Conservation (phyloP, 139 green algal species). For the Spirogloea muscicola region DNA sequence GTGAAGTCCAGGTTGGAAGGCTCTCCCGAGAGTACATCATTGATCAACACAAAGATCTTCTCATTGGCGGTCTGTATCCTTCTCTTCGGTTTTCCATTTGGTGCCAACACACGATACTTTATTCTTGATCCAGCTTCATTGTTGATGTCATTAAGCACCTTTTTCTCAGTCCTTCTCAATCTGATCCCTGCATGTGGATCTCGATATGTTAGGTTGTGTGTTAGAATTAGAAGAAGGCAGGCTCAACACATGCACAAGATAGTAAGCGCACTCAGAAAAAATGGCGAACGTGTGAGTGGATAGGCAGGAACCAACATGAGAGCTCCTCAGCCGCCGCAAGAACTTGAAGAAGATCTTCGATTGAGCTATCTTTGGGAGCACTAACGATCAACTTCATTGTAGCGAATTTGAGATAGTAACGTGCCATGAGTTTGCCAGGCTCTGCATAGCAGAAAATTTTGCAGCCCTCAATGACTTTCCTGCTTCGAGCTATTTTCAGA, state of each 20-base stretch:
- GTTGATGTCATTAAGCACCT: constrained; percentile 48
- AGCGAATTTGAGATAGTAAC: constrained; percentile 38
- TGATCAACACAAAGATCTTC: constrained; percentile 46
- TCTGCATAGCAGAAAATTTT: constrained; percentile 27
- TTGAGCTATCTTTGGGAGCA: not conserved
- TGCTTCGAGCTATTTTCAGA: not conserved
- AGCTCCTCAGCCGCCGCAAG: constrained; percentile 30
- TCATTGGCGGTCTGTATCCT: constrained; percentile 22
- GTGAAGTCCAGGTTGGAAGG: constrained; percentile 41
- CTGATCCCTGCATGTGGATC: constrained; percentile 28
- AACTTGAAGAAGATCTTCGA: constrained; percentile 34
- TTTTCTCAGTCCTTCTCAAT: constrained; percentile 38
- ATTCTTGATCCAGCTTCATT: constrained; percentile 9
- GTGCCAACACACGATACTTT: constrained; percentile 19
- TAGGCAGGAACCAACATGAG: constrained; percentile 31
- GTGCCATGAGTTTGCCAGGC: constrained; percentile 39
- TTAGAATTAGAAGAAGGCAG: not conserved
- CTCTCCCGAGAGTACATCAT: constrained; percentile 40
- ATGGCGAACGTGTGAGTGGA: not conserved
- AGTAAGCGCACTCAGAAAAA: not conserved
- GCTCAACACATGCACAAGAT: not conserved
- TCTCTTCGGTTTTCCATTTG: constrained; percentile 20
- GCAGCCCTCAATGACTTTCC: not conserved
- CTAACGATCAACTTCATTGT: constrained; percentile 28
- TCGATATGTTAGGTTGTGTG: not conserved